Percentiles rank a stretch among this genome's conserved stretches.
Conservation (phyloP, 352 stramenopile genomes). For the Pythium myriotylum region DNA sequence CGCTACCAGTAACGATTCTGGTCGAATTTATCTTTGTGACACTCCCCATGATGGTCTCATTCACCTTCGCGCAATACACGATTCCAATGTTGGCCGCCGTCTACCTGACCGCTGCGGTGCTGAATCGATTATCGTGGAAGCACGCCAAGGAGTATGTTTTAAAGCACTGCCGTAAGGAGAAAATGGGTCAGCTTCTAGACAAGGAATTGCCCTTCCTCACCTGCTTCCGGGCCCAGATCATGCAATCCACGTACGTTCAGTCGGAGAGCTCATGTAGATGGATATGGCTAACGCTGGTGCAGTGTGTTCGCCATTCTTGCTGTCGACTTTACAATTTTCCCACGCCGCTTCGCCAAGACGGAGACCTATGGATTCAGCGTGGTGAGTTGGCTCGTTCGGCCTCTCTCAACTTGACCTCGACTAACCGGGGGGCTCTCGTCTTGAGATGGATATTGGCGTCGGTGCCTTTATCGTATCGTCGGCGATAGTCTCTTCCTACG, state of each 20-base stretch:
- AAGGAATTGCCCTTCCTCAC: constrained; percentile 81
- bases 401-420: neutral
- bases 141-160: constrained; percentile 73
- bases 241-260: constrained; percentile 71
- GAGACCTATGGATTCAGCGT: constrained; percentile 96
- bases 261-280: neutral
- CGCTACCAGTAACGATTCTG: constrained; percentile 51
- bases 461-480: constrained; percentile 94
- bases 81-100: constrained; percentile 58
- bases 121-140: constrained; percentile 67
- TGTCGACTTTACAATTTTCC: constrained; percentile 98
- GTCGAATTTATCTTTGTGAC: constrained; percentile 74
- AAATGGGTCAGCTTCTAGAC: constrained; percentile 73
- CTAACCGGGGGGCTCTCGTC: neutral
- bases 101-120: constrained; percentile 51
- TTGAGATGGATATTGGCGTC: constrained; percentile 97
- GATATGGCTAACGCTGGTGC: neutral
- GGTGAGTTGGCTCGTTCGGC: constrained; percentile 36
- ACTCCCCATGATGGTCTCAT: constrained; percentile 71
- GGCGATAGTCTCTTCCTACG: constrained; percentile 72
- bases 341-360: constrained; percentile 94
- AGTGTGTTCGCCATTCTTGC: constrained; percentile 95
- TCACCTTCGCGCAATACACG: constrained; percentile 65
- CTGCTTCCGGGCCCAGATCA: constrained; percentile 80
- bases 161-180: constrained; percentile 84